Conservation (phyloP, 768 basidiomycete genomes). For the Russula emetica region DNA sequence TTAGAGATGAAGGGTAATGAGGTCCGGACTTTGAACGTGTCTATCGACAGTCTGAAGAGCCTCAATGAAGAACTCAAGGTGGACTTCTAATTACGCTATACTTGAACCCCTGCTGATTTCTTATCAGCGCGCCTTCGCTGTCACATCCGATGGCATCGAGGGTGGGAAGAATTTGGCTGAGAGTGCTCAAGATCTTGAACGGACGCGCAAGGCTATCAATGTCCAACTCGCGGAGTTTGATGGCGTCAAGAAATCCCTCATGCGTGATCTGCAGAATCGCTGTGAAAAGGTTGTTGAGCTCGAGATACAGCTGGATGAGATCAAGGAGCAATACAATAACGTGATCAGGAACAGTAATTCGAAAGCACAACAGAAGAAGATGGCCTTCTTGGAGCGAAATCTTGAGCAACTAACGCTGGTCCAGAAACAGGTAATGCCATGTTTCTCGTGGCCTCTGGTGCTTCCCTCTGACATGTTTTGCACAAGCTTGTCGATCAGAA, state of each 20-base stretch:
- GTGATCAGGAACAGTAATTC: slow-evolving; percentile 97
- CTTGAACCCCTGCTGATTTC: slow-evolving; percentile 22
- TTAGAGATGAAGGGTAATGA: slow-evolving; percentile 81
- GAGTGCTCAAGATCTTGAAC: slow-evolving; percentile 94
- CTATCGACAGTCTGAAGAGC: slow-evolving; percentile 89
- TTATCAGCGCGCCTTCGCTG: slow-evolving; percentile 89
- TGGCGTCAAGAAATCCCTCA: slow-evolving; percentile 95
- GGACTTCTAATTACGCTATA: slow-evolving; percentile 26
- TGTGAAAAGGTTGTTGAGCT: slow-evolving; percentile 99
- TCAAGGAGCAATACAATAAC: slow-evolving; percentile 98
- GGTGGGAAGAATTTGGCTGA: slow-evolving; percentile 96
- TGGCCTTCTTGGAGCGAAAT: slow-evolving; percentile 97
- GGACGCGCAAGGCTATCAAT: slow-evolving; percentile 93
- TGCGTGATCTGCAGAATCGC: slow-evolving; percentile 98
- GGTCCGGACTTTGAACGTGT: slow-evolving; percentile 74
- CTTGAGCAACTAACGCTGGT: slow-evolving; percentile 91
- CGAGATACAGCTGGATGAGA: slow-evolving; percentile 97
- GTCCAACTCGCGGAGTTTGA: slow-evolving; percentile 99
- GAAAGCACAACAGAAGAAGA: slow-evolving; percentile 98
- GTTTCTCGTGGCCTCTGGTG: slow-evolving; percentile 6
- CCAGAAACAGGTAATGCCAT: slow-evolving; percentile 80
- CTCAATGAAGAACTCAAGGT: slow-evolving; percentile 99
- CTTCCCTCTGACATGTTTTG: slow-evolving; percentile 14
- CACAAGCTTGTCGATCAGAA: slow-evolving; percentile 95
- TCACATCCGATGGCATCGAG: slow-evolving; percentile 94